These are phyloP conservation scores for Silene conica DNA, from an alignment of 148 eudicot species.

Conservation along the genomic window DNA sequence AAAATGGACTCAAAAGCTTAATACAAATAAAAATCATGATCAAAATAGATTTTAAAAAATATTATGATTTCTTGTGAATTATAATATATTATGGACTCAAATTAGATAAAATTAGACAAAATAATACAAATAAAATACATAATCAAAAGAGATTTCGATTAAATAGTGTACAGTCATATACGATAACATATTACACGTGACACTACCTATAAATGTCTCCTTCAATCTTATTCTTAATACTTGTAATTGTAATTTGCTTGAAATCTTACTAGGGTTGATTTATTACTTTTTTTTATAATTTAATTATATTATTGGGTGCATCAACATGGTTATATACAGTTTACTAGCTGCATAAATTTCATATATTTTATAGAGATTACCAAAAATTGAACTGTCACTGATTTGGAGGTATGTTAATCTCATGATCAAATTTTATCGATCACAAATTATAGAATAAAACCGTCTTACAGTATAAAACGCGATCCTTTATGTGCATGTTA, in stretches of 20 bases:
- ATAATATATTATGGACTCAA: too few species aligned
- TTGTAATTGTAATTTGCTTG: background rate
- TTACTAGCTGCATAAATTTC: slow-evolving; percentile 4
- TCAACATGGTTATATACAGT: background rate
- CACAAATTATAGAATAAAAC: too few species aligned
- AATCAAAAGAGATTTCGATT: too few species aligned
- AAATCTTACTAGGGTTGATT: slow-evolving; percentile 2
- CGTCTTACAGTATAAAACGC: too few species aligned
- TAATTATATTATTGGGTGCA: background rate
- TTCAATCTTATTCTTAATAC: too few species aligned
- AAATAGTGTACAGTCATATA: too few species aligned
- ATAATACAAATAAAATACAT: too few species aligned
- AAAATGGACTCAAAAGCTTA: too few species aligned
- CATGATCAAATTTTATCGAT: background rate
- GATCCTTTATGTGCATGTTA: background rate
- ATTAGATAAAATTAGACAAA: too few species aligned
- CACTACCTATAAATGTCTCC: too few species aligned
- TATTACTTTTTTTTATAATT: background rate
- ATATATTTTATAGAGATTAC: slow-evolving; percentile 13
- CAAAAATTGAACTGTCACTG: slow-evolving; percentile 2
- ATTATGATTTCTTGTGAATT: background rate
- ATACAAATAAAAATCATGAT: background rate
- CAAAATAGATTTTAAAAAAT: background rate
- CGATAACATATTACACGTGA: too few species aligned
- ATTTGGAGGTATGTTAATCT: slow-evolving; percentile 19